phyloP scores from a whole-genome alignment of 2,329 filamentous ascomycete species.

The Fusarium pseudonygamai region DNA sequence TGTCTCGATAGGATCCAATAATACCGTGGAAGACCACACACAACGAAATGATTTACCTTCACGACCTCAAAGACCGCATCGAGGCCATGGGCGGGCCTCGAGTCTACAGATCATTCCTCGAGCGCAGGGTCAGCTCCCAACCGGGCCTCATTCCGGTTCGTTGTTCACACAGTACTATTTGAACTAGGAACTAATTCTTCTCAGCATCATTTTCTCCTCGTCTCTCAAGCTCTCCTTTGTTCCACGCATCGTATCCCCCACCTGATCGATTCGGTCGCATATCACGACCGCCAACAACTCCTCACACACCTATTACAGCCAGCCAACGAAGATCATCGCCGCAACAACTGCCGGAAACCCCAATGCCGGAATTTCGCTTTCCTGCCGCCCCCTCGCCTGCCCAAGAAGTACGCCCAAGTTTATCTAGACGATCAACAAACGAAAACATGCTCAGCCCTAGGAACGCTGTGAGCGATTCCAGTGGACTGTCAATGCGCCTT shows the following conservation, averaged over 20 bases:
- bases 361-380: constrained; percentile 66
- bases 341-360: constrained; percentile 49
- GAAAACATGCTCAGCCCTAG: constrained; percentile 55
- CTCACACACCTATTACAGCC: constrained; percentile 55
- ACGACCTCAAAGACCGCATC: constrained; percentile 61
- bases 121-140: constrained; percentile 55
- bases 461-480: constrained; percentile 47
- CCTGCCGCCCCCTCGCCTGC: constrained; percentile 58
- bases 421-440: constrained; percentile 45
- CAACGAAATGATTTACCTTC: constrained; percentile 54
- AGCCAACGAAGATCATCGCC: constrained; percentile 53
- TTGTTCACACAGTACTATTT: background rate
- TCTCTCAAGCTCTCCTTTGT: constrained; percentile 60
- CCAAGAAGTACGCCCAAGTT: constrained; percentile 45
- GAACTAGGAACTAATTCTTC: constrained; percentile 21
- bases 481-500: constrained; percentile 51
- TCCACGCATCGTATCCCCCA: constrained; percentile 65
- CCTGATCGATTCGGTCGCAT: constrained; percentile 57
- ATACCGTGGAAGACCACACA: constrained; percentile 58
- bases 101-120: constrained; percentile 76
- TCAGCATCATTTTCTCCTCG: constrained; percentile 53
- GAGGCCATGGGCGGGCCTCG: constrained; percentile 79
- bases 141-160: constrained; percentile 53
- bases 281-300: constrained; percentile 55
- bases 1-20: constrained; percentile 74